Conservation (phyloP, 495 filamentous ascomycete species). For the Extremus antarcticus region DNA sequence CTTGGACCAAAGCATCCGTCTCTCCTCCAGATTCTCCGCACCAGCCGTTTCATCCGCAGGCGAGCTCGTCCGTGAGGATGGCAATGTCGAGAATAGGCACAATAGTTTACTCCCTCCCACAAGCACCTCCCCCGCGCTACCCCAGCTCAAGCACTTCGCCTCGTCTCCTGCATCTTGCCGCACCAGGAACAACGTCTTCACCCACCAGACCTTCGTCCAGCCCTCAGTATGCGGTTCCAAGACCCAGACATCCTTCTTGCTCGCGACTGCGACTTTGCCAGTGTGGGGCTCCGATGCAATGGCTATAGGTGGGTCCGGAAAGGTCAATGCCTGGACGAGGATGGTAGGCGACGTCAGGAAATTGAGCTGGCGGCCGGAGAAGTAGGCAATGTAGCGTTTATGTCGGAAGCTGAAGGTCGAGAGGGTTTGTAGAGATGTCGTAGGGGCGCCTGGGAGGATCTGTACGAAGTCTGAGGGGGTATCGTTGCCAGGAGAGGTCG, state of each 20-base stretch:
- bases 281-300: slow-evolving; percentile 24
- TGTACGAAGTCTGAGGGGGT: slow-evolving; percentile 6
- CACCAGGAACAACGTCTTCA: slow-evolving; percentile 27
- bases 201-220: slow-evolving; percentile 48
- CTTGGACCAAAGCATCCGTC: slow-evolving; percentile 60
- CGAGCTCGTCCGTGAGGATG: slow-evolving; percentile 12
- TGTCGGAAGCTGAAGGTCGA: slow-evolving; percentile 15
- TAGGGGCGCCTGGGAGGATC: slow-evolving; percentile 13
- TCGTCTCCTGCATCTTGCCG: slow-evolving; percentile 7
- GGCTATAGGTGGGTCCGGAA: slow-evolving; percentile 51
- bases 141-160: slow-evolving; percentile 12
- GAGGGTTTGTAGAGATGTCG: slow-evolving; percentile 7
- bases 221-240: slow-evolving; percentile 50
- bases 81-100: slow-evolving; percentile 16
- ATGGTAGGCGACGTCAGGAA: slow-evolving; percentile 43
- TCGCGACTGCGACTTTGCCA: slow-evolving; percentile 62
- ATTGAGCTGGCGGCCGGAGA: slow-evolving; percentile 76
- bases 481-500: neutral
- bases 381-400: slow-evolving; percentile 45
- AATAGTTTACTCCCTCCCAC: slow-evolving; percentile 17
- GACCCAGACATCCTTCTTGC: slow-evolving; percentile 9
- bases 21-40: slow-evolving; percentile 13
- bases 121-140: slow-evolving; percentile 13
- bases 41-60: neutral
- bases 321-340: slow-evolving; percentile 60